Evolutionary conservation across 352 stramenopile species (phyloP).

Genomic region (Phytophthora capsici): DNA sequence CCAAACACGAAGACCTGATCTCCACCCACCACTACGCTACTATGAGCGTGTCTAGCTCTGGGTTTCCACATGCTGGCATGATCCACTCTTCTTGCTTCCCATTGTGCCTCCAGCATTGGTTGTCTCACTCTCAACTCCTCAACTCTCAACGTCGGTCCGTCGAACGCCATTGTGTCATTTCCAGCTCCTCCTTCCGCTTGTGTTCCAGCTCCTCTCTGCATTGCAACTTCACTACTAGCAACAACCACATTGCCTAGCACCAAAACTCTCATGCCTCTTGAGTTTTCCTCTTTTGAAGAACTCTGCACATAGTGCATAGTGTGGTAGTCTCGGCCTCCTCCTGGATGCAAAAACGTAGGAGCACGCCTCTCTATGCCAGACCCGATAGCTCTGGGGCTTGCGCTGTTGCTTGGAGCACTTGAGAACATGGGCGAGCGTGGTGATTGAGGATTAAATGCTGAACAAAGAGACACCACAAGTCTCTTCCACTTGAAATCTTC

Average conservation of each 20-base stretch:
- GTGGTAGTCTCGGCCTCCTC: constrained; percentile 61
- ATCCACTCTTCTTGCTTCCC: constrained; percentile 45
- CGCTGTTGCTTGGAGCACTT: constrained; percentile 4
- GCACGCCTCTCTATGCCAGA: constrained; percentile 12
- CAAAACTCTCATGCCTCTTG: constrained; percentile 57
- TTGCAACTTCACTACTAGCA: constrained; percentile 24
- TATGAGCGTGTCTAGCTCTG: constrained; percentile 59
- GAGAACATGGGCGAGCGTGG: constrained; percentile 25
- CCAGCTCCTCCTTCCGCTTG: constrained; percentile 17
- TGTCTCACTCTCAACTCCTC: constrained; percentile 69
- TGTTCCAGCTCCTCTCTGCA: constrained; percentile 18
- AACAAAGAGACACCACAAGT: constrained; percentile 48
- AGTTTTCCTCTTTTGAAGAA: constrained; percentile 38
- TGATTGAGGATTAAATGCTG: constrained; percentile 22
- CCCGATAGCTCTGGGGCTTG: constrained; percentile 13
- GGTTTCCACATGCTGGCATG: constrained; percentile 64
- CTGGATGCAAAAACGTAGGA: constrained; percentile 23
- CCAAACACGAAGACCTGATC: constrained; percentile 77
- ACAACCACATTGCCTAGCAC: constrained; percentile 72
- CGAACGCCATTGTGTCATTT: constrained; percentile 39
- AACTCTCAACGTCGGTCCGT: constrained; percentile 58
- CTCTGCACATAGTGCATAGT: constrained; percentile 77
- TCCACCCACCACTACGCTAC: constrained; percentile 66
- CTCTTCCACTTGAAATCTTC: constrained; percentile 55
- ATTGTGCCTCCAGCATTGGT: constrained; percentile 58